Percentiles rank a stretch among this genome's conserved stretches.
Conservation (phyloP, 257 asterid genomes). For the Thymus mandschuricus region DNA sequence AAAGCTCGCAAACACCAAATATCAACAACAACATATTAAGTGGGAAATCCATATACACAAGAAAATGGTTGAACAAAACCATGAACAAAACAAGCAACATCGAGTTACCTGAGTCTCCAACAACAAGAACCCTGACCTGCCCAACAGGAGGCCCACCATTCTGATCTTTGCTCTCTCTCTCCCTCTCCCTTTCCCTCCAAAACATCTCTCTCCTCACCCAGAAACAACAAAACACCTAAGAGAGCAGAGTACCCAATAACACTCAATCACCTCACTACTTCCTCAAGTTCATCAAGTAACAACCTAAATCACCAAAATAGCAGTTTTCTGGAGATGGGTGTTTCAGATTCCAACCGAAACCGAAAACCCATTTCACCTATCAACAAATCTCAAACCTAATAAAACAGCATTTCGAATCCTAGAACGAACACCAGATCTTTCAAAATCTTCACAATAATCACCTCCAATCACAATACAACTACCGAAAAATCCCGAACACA, state of each 20-base stretch:
- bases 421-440: slow-evolving; percentile 24
- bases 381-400: slow-evolving; percentile 22
- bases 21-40: slow-evolving; percentile 15
- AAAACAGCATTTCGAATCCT: slow-evolving; percentile 24
- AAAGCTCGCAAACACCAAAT: slow-evolving; percentile 15
- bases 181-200: slow-evolving; percentile 75
- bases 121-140: slow-evolving; percentile 89
- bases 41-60: background rate
- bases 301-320: slow-evolving; percentile 27
- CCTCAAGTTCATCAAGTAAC: slow-evolving; percentile 37
- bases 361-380: slow-evolving; percentile 30
- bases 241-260: slow-evolving; percentile 8
- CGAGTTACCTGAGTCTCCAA: slow-evolving; percentile 87
- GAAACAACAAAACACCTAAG: background rate
- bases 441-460: slow-evolving; percentile 6
- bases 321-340: background rate
- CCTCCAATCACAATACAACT: slow-evolving; percentile 20
- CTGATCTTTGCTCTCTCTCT: slow-evolving; percentile 64
- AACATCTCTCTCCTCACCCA: slow-evolving; percentile 55
- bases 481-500: background rate
- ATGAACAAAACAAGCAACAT: background rate
- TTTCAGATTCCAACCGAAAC: background rate
- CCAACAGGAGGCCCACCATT: slow-evolving; percentile 94
- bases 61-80: slow-evolving; percentile 1
- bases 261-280: slow-evolving; percentile 22